Base-by-base conservation (phyloP, 2,329 filamentous ascomycete genomes). In the Aspergillus ochraceus region DNA sequence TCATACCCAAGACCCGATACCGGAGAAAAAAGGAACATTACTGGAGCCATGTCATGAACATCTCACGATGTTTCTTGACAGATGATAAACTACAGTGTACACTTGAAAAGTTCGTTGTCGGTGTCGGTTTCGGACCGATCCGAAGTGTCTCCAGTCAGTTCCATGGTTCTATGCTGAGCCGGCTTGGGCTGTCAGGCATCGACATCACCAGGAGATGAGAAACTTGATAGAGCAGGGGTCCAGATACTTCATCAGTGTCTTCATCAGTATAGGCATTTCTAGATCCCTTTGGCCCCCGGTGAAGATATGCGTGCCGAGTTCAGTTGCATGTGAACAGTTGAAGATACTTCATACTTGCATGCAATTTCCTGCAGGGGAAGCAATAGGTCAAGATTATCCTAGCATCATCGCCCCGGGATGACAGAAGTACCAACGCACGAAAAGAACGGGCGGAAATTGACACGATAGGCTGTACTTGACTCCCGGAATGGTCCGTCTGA, bases 61-160 rank as follows among this genome's bases (percentile, higher is more conserved):
- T 42, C 17, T 8, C 26, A 17, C 14, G 6, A n/a, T 2, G 22
- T 22, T 22, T 22, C 22, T 22, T 22, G 22, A 22, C 22, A 22
- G 22, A 22, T 22, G 22, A 22, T 22, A 3, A 22, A 22, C 24
- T 6, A 24, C 24, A 24, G 24, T 24, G 22, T 22, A 22, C 22
- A 22, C 22, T 22, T 24, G 26, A 29, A 9, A 29, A 29, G 26
- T 49, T 49, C 22, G 10, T 49, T 11, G 19, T 54, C 24, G 24
- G 4, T 14, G 30, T 17, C 42, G 29, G 24, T 46, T 56, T 63
- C 65, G 65, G 63, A 58, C 65, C 64, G 65, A 59, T 63, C 65
- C 63, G 64, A 61, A 57, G 26, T 47, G 30, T 19, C 59, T 49
- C 61, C 54, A 60, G 56, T 60, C 10, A 24, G 57, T 60, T 63